Evolutionary conservation across 192 early-diverging fungal species (phyloP).

Genomic region (Ramicandelaber brevisporus): DNA sequence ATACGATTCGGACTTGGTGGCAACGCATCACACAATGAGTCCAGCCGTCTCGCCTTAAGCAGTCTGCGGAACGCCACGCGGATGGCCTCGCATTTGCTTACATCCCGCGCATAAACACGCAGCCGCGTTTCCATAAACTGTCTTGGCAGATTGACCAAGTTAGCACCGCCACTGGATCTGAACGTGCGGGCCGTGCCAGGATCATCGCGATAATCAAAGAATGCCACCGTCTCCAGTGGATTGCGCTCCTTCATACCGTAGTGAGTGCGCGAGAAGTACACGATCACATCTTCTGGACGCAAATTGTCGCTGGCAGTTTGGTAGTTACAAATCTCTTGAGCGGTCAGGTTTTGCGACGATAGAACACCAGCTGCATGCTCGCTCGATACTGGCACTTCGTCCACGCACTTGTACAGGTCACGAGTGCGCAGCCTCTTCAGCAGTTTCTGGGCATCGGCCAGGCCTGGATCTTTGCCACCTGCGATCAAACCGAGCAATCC

Average conservation of each 20-base stretch:
- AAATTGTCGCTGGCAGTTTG: conserved; percentile 32
- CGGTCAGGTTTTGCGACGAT: conserved; percentile 18
- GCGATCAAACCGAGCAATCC: conserved; percentile 51
- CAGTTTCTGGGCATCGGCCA: conserved; percentile 38
- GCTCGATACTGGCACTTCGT: conserved; percentile 37
- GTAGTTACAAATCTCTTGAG: conserved; percentile 28
- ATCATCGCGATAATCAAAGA: too few species aligned
- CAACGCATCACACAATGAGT: too few species aligned
- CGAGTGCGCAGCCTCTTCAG: conserved; percentile 48
- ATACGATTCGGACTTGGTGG: too few species aligned
- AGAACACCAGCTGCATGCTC: conserved; percentile 9
- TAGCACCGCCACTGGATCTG: too few species aligned
- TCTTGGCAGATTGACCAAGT: too few species aligned
- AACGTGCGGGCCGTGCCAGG: too few species aligned
- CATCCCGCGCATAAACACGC: too few species aligned
- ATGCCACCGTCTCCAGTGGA: conserved; percentile 60
- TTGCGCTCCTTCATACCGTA: conserved; percentile 71
- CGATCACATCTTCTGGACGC: conserved; percentile 38
- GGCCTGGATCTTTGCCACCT: conserved; percentile 24
- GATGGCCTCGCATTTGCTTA: too few species aligned
- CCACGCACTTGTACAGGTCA: conserved; percentile 70
- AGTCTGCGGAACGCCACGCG: too few species aligned
- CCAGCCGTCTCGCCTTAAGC: too few species aligned
- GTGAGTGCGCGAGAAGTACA: conserved; percentile 40
- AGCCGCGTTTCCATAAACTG: too few species aligned